Base-by-base conservation (phyloP, 2,329 filamentous ascomycete species). In the Ophiostoma triangulosporum region DNA sequence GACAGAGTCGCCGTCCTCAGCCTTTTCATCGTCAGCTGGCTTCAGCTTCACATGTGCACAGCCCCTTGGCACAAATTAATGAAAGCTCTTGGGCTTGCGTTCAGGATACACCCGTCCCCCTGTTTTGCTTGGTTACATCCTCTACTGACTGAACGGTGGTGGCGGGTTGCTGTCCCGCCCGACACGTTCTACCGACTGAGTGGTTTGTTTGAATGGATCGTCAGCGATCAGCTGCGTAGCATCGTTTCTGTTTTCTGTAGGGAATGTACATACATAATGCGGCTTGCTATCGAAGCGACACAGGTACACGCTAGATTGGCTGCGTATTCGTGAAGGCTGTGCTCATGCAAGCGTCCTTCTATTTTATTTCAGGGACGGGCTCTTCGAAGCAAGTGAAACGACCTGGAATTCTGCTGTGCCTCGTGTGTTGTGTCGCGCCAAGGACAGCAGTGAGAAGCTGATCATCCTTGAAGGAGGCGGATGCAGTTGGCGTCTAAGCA, bases 141-240 rank as follows among this genome's bases (percentile, higher is more conserved):
- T 38, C 27, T 35, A n/a, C 50, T 45, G 26, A 38, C 17, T 38
- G 15, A 43, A 43, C 20, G 38, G 38, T 29, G 31, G 36, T 35
- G 26, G 20, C 33, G n/a, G 29, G 48, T 27, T 20, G 26, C 17
- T 35, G 7, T 50, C 32, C 49, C 17, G 29, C 27, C 29, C 32
- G n/a, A n/a, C n/a, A n/a, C 6, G 9, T 22, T 53, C 45, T 48
- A 26, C 52, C 52, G 52, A 53, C 52, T 43, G 27, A 22, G 24
- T 38, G 45, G 35, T 46, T 46, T 48, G 32, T 26, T 46, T 48
- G 32, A 14, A 33, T 27, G 17, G 53, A 48, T 36, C 49, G 33
- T 27, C 15, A 40, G 43, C 40, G 49, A 49, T 53, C 45, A 33
- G 49, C 52, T 29, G 51, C 40, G 51, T 52, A 17, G 32, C 51